Percentiles rank a stretch among this genome's conserved stretches.
Conservation (phyloP, 2,329 filamentous ascomycete species). For the Endoconidiophora laricicola region DNA sequence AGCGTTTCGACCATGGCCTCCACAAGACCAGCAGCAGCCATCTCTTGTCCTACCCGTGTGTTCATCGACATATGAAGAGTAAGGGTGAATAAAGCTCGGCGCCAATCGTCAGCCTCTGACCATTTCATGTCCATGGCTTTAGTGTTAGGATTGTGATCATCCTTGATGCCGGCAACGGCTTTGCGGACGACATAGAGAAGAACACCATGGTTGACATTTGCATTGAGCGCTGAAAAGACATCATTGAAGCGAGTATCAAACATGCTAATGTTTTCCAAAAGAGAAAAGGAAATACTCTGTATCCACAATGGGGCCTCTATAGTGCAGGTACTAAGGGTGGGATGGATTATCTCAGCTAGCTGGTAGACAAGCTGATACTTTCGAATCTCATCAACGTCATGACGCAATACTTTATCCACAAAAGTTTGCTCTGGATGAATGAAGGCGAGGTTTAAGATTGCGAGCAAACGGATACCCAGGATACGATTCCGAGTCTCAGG, state of each 20-base stretch:
- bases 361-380: constrained; percentile 83
- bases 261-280: constrained; percentile 72
- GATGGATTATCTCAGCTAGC: constrained; percentile 78
- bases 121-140: constrained; percentile 9
- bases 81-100: constrained; percentile 75
- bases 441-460: constrained; percentile 81
- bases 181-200: constrained; percentile 86
- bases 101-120: constrained; percentile 62
- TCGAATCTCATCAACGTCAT: constrained; percentile 78
- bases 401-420: constrained; percentile 66
- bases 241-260: constrained; percentile 64
- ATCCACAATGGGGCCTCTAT: constrained; percentile 53
- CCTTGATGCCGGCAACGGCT: constrained; percentile 65
- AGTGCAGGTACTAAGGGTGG: constrained; percentile 50
- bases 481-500: constrained; percentile 54
- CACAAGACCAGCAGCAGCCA: constrained; percentile 78
- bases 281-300: constrained; percentile 65
- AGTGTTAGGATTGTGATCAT: constrained; percentile 23
- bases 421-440: constrained; percentile 74
- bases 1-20: constrained; percentile 82
- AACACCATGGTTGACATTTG: constrained; percentile 91
- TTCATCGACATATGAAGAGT: constrained; percentile 54
- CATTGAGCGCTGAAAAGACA: constrained; percentile 77
- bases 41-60: constrained; percentile 42
- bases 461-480: constrained; percentile 65